These are phyloP conservation scores for Primulina eburnea DNA, from an alignment of 257 asterid species.

Conservation along the genomic window DNA sequence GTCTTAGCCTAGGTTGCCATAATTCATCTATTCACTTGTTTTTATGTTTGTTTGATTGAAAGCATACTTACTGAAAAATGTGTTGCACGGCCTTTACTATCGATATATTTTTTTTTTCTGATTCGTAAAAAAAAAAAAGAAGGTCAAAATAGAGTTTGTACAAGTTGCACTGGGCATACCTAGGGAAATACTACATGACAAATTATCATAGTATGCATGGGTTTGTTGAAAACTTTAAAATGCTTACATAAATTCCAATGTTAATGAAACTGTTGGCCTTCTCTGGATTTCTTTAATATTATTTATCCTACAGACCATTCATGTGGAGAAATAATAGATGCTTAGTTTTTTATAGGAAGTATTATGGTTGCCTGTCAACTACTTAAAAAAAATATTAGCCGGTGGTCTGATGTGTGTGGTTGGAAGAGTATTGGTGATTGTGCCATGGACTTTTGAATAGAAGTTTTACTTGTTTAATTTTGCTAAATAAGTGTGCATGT, in stretches of 20 bases:
- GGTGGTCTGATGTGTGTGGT: conserved; percentile 2
- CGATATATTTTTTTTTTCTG: background rate
- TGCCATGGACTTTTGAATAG: conserved; percentile 13
- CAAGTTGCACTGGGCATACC: no score
- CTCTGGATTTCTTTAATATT: background rate
- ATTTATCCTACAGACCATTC: conserved; percentile 3
- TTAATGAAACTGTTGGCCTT: conserved; percentile 3
- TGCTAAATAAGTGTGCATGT: conserved; percentile 20
- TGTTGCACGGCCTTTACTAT: background rate
- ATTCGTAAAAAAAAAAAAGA: background rate
- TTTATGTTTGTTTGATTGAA: conserved; percentile 1
- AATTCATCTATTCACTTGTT: conserved; percentile 1
- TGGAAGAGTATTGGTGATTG: conserved; percentile 17
- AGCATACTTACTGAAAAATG: background rate
- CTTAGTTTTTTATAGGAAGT: background rate
- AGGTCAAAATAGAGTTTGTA: no score
- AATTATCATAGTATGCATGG: background rate
- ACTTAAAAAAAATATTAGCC: background rate
- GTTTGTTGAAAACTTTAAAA: background rate
- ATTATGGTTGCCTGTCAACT: no score
- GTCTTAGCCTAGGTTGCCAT: conserved; percentile 3
- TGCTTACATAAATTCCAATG: background rate
- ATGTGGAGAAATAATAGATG: conserved; percentile 2
- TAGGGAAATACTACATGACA: no score
- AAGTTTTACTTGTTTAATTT: conserved; percentile 19